Evolutionary conservation across 805 yeast species (phyloP).

Genomic region (Zygosaccharomyces gambellarensis): DNA sequence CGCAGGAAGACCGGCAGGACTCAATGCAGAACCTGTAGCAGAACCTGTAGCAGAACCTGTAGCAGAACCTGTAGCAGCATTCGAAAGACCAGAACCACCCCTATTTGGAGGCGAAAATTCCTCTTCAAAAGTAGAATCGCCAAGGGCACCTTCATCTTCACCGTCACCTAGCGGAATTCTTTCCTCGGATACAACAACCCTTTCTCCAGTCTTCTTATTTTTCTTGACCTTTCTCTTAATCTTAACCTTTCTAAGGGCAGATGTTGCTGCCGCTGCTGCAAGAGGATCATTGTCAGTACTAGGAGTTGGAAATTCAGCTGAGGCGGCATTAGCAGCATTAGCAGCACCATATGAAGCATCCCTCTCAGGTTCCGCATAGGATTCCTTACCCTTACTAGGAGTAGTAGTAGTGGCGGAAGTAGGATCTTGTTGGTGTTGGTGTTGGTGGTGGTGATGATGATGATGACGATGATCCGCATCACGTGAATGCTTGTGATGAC

Average conservation of each 20-base stretch:
- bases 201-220: conserved; percentile 41
- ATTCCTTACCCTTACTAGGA: not conserved
- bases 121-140: conserved; percentile 18
- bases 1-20: not conserved
- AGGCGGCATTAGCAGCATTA: conserved; percentile 33
- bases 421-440: not conserved
- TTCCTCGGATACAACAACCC: conserved; percentile 31
- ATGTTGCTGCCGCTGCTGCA: not conserved
- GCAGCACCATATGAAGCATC: conserved; percentile 7
- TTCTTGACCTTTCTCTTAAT: conserved; percentile 38
- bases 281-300: not conserved
- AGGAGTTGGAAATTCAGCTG: not conserved
- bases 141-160: conserved; percentile 17
- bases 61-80: not conserved
- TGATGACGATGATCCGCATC: not conserved
- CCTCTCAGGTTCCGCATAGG: not conserved
- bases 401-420: not conserved
- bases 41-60: not conserved
- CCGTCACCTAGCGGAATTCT: conserved; percentile 16
- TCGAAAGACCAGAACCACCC: not conserved
- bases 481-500: not conserved
- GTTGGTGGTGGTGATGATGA: not conserved
- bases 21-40: not conserved
- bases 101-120: conserved; percentile 5
- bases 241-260: conserved; percentile 25